Conservation (phyloP, 2,329 filamentous ascomycete species). For the Thelonectria blattea region DNA sequence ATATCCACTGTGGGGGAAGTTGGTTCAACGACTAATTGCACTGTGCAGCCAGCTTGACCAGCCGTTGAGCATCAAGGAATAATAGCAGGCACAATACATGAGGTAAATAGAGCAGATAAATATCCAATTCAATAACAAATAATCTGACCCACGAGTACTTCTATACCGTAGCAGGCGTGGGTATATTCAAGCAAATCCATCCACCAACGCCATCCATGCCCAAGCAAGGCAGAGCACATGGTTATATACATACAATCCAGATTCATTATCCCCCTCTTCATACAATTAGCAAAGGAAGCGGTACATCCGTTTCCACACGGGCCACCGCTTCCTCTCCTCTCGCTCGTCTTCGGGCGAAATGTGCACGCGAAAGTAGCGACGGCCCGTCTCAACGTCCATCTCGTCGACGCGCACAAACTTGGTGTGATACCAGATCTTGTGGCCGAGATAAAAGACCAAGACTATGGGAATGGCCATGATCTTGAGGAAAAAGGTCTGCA, state of each 20-base stretch:
- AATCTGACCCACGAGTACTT: too few species aligned
- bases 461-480: slow-evolving; percentile 76
- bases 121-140: too few species aligned
- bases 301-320: slow-evolving; percentile 77
- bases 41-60: too few species aligned
- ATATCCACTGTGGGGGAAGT: slow-evolving; percentile 2
- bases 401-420: slow-evolving; percentile 69
- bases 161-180: background rate
- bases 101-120: too few species aligned
- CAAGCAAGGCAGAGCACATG: background rate
- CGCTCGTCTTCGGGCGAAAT: slow-evolving; percentile 79
- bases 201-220: slow-evolving; percentile 14
- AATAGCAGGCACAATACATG: too few species aligned
- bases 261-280: background rate
- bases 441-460: slow-evolving; percentile 69
- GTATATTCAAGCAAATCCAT: slow-evolving; percentile 14
- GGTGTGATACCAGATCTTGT: slow-evolving; percentile 79
- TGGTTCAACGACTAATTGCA: background rate
- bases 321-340: slow-evolving; percentile 75
- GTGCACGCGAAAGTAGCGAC: slow-evolving; percentile 81
- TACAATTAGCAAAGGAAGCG: slow-evolving; percentile 68
- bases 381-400: slow-evolving; percentile 87
- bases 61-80: too few species aligned
- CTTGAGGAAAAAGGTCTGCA: slow-evolving; percentile 73
- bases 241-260: background rate